Conservation (phyloP, 441 rosid genomes). For the Rhodomyrtus psidioides region DNA sequence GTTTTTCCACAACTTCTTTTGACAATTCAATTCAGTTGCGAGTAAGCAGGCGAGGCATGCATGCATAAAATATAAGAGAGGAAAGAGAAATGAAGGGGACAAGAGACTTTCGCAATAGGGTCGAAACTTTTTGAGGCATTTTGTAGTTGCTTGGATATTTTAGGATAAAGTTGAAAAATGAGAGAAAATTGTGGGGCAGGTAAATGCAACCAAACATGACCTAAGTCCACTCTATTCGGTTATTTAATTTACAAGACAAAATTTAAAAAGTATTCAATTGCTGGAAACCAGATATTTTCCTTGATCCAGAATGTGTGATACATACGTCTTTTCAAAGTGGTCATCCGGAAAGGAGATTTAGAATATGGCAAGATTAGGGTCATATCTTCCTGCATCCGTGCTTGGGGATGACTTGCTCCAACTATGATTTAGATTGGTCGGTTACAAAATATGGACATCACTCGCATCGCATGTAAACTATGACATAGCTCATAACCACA, state of each 20-base stretch:
- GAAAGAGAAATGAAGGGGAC: too few relatives aligned
- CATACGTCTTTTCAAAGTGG: not conserved
- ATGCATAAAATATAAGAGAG: not conserved
- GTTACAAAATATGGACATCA: not conserved
- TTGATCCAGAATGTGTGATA: not conserved
- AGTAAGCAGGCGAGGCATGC: not conserved
- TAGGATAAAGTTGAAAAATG: not conserved
- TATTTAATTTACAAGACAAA: not conserved
- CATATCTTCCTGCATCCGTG: not conserved
- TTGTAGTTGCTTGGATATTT: too few relatives aligned
- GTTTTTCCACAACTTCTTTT: too few relatives aligned
- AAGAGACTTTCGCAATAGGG: too few relatives aligned
- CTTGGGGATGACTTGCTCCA: not conserved
- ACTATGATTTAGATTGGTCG: not conserved
- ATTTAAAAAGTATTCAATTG: not conserved
- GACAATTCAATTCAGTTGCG: too few relatives aligned
- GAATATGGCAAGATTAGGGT: not conserved
- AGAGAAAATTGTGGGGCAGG: not conserved
- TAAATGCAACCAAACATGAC: not conserved
- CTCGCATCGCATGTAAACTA: not conserved
- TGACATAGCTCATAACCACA: not conserved
- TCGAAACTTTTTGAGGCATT: too few relatives aligned
- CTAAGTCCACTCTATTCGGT: not conserved
- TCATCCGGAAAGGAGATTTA: fast-evolving
- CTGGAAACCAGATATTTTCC: not conserved